Evolutionary conservation across 192 early-diverging fungal genomes (phyloP).

Genomic region (Lobosporangium transversale): DNA sequence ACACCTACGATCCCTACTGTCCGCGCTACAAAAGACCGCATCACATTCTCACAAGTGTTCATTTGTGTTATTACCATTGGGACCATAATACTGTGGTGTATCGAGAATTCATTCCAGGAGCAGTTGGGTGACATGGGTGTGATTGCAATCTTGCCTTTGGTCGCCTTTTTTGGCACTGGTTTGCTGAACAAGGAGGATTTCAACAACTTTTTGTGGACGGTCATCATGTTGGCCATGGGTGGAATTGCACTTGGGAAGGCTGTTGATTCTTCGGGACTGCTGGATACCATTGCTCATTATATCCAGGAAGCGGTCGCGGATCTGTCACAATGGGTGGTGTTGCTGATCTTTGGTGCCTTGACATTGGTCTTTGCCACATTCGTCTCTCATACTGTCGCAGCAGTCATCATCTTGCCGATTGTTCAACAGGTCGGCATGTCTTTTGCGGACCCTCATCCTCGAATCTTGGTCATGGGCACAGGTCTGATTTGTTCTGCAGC

Average conservation of each 20-base stretch:
- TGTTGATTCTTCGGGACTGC: constrained; percentile 75
- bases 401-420: constrained; percentile 77
- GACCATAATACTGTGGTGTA: constrained; percentile 81
- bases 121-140: constrained; percentile 78
- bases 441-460: constrained; percentile 73
- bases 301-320: constrained; percentile 64
- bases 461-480: constrained; percentile 77
- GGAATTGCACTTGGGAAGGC: constrained; percentile 80
- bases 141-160: constrained; percentile 75
- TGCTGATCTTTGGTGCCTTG: constrained; percentile 67
- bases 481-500: constrained; percentile 69
- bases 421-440: constrained; percentile 72
- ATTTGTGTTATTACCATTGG: constrained; percentile 64
- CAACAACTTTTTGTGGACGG: constrained; percentile 71
- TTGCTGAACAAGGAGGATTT: constrained; percentile 80
- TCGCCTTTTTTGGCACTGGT: constrained; percentile 77
- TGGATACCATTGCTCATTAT: constrained; percentile 66
- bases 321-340: constrained; percentile 62
- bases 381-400: constrained; percentile 83
- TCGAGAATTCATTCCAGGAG: constrained; percentile 63
- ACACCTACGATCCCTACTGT: constrained; percentile 58
- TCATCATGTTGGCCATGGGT: constrained; percentile 76
- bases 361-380: constrained; percentile 77
- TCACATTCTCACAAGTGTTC: constrained; percentile 63
- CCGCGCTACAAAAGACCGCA: constrained; percentile 52